A percentile compares a stretch with the other conserved stretches of the same genome.
Conservation (phyloP, 2,329 filamentous ascomycete genomes). For the Didymella pinodella region DNA sequence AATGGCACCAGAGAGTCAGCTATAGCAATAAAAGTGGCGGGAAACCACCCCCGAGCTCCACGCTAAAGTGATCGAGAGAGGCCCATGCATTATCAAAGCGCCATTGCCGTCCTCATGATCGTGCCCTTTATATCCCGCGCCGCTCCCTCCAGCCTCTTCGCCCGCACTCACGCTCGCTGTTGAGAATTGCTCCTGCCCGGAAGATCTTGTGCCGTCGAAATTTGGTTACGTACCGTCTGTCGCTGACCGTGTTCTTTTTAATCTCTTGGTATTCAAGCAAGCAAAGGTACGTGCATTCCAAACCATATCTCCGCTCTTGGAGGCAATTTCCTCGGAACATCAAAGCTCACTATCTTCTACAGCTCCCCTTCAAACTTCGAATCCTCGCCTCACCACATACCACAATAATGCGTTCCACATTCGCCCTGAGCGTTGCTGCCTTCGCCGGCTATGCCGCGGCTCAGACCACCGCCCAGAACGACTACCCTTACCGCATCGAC, state of each 20-base stretch:
- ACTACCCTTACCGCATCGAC: conserved; percentile 63
- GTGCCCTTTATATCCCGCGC: conserved; percentile 42
- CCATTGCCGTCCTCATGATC: conserved; percentile 29
- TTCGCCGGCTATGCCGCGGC: conserved; percentile 62
- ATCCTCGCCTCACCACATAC: conserved; percentile 18
- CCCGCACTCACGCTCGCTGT: conserved; percentile 43
- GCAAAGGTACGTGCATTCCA: conserved; percentile 23
- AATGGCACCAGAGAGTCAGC: conserved; percentile 16
- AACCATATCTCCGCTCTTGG: conserved; percentile 12
- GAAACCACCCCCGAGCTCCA: conserved; percentile 18
- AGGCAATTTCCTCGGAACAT: conserved; percentile 12
- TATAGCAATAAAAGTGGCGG: conserved; percentile 16
- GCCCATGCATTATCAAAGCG: conserved; percentile 21
- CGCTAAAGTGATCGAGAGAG: conserved; percentile 23
- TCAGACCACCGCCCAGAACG: conserved; percentile 44
- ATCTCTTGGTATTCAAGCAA: conserved; percentile 10
- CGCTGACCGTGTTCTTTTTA: conserved; percentile 31
- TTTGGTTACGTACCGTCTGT: conserved; percentile 27
- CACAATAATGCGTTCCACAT: conserved; percentile 55
- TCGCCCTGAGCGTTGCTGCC: conserved; percentile 62
- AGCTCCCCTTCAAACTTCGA: conserved; percentile 4
- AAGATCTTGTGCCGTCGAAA: conserved; percentile 18
- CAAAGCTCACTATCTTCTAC: conserved; percentile 14
- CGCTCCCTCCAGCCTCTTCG: conserved; percentile 25
- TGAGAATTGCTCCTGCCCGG: conserved; percentile 23